Conservation (phyloP, 495 filamentous ascomycete genomes). For the Neurospora sp. region DNA sequence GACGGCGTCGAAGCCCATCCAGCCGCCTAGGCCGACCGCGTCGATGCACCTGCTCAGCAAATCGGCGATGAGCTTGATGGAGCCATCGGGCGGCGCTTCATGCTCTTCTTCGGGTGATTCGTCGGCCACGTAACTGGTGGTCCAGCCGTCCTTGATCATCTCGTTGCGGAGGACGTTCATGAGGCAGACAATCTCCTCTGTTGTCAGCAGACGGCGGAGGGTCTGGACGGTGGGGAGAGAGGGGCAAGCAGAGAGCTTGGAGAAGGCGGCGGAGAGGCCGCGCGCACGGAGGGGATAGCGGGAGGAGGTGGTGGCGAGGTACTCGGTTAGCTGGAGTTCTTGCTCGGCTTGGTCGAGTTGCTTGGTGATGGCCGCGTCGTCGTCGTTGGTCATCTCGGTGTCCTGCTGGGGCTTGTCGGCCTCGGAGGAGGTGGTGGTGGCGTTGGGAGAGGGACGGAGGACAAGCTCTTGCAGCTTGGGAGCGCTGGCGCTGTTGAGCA, state of each 20-base stretch:
- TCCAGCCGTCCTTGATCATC: conserved; percentile 57
- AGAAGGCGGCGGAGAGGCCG: conserved; percentile 43
- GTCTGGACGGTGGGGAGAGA: conserved; percentile 43
- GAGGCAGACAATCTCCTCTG: conserved; percentile 58
- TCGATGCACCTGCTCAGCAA: conserved; percentile 71
- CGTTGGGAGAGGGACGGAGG: neutral
- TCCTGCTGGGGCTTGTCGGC: conserved; percentile 5
- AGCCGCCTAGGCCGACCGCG: conserved; percentile 72
- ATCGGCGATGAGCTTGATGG: conserved; percentile 49
- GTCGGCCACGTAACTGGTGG: conserved; percentile 49
- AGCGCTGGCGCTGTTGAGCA: conserved; percentile 28
- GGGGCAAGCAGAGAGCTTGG: conserved; percentile 57
- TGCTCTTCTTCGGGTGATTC: conserved; percentile 33
- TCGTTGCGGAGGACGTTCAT: conserved; percentile 63
- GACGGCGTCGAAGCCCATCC: conserved; percentile 53
- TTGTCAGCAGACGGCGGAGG: conserved; percentile 54
- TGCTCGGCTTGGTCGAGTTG: conserved; percentile 39
- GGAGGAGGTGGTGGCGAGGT: conserved; percentile 32
- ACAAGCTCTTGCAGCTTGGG: conserved; percentile 17
- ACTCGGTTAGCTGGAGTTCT: conserved; percentile 40
- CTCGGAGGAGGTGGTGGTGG: neutral
- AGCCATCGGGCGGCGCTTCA: conserved; percentile 44
- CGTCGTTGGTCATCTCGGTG: conserved; percentile 12
- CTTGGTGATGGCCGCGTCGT: conserved; percentile 32
- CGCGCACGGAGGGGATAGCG: conserved; percentile 32